These are phyloP conservation scores for Candida sithepensis DNA, from an alignment of 805 yeast genomes.

Conservation along the genomic window DNA sequence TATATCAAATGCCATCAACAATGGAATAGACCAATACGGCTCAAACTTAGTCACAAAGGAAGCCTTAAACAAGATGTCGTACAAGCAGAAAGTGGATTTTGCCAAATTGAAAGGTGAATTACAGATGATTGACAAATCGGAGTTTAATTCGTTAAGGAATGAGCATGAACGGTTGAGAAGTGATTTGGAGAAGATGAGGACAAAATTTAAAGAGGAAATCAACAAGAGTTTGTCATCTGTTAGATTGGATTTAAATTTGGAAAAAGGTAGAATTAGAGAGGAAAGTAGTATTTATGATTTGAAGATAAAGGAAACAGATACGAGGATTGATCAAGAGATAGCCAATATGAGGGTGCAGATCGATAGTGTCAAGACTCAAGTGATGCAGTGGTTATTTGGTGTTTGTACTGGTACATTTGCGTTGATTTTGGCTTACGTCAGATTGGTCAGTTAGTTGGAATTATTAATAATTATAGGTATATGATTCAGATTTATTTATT, in stretches of 20 bases:
- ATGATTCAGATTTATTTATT: neutral
- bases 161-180: conserved; percentile 84
- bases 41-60: conserved; percentile 82
- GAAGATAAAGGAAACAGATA: conserved; percentile 91
- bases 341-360: conserved; percentile 94
- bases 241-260: conserved; percentile 83
- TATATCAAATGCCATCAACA: conserved; percentile 70
- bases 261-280: conserved; percentile 93
- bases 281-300: conserved; percentile 90
- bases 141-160: conserved; percentile 73
- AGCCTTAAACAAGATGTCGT: conserved; percentile 75
- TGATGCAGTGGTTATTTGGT: conserved; percentile 97
- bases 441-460: conserved; percentile 43
- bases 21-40: conserved; percentile 73
- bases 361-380: conserved; percentile 93
- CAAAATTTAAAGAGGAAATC: conserved; percentile 83
- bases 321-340: conserved; percentile 92
- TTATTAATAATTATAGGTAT: neutral
- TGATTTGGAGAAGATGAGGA: conserved; percentile 82
- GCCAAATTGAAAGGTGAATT: conserved; percentile 91
- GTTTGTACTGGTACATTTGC: conserved; percentile 98
- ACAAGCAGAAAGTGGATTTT: conserved; percentile 95
- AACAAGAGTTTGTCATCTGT: conserved; percentile 88
- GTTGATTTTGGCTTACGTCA: conserved; percentile 82
- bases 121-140: conserved; percentile 82